Evolutionary conservation across 805 yeast genomes (phyloP), one percentile per base, ranked within the genome.

Genomic region (Wickerhamiella qilinensis): DNA sequence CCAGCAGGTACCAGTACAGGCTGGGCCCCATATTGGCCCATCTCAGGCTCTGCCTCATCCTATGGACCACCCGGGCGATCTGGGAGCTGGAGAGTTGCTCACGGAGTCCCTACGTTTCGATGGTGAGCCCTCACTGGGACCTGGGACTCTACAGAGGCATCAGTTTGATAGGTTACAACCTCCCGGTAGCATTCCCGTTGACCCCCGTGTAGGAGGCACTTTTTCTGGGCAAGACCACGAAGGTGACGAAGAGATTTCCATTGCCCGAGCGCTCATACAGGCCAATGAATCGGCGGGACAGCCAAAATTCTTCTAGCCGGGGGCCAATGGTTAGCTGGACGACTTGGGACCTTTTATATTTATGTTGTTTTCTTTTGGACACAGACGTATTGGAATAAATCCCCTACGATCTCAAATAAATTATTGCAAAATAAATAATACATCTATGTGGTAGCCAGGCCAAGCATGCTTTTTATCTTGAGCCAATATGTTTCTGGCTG

Each of bases 211-310:
- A 4, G 59, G 46, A 18, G 56, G 65, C 31, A 72, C 65, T 1
- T 71, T 65, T 45, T 68, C 61, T 35, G n/a, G n/a, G n/a, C 56
- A 57, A 14, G 57, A 59, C 34, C 63, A 48, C 3, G 55, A 57
- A 21, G 45, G 47, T 8, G 73, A 69, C 4, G 73, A 68, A 36
- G 79, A 73, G 46, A 70, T 74, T 29, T 78, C 73, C 35, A 75
- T 75, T 46, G 81, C 82, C 1, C 59, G 77, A 32, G 82, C 79
- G 0, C 57, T 75, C 47, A 73, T 75, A 36, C 77, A 73, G 43
- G 76, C 78, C 0, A 71, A 67, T 45, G 72, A 64, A 20, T 7
- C 20, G 9, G 17, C 9, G 4, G 33, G 17, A 4, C 20, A 29
- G 8, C 31, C 33, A 14, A 30, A 30, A 18, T 30, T 15, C 14